Base-by-base conservation (phyloP, 257 asterid species). In the Solanum tarijense region DNA sequence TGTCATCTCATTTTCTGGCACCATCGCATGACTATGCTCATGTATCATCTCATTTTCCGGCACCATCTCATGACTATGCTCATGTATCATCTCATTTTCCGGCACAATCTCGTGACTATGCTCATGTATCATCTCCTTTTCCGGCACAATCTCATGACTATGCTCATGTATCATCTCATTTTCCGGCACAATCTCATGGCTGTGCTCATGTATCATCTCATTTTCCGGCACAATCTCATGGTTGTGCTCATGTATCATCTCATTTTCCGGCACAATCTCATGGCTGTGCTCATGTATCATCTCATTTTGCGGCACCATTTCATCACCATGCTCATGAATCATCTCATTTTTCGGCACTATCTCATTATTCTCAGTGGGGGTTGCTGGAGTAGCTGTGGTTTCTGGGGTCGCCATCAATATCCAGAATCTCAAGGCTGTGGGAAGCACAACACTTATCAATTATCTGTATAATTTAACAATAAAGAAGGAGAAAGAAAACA, bases 321-420 rank as follows among this genome's bases (percentile, higher is more conserved):
- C 62, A 21, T 82, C 39, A 48, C 23, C 31, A 2, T 82, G 86
- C 20, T 27, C 48, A 62, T 65, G 32, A 18, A 52, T 27, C 48
- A 83, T 83, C 86, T 55, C 72, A 25, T 55, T 32, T 69, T 69
- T 13, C 27, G 65, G 83, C 34, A n/a, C 88, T 6, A 18, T 69
- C 36, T 86, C 88, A 43, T 86, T 27, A 36, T 31, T 72, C 84
- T 86, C 88, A 72, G 55, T 72, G 31, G 88, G 88, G 34, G 25
- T 71, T 32, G 79, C 83, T 41, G 88, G 84, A 48, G 84, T 21
- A 46, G 72, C 68, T 27, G 84, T 72, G 14, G 68, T 62, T 36
- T 32, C 88, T 25, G 84, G 27, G 48, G 83, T 86, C 9, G 73
- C 88, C 88, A 86, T 86, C 84, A 71, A 23, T 7, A 21, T 21